Conservation (phyloP, 768 basidiomycete genomes). For the Hebeloma cylindrosporum region DNA sequence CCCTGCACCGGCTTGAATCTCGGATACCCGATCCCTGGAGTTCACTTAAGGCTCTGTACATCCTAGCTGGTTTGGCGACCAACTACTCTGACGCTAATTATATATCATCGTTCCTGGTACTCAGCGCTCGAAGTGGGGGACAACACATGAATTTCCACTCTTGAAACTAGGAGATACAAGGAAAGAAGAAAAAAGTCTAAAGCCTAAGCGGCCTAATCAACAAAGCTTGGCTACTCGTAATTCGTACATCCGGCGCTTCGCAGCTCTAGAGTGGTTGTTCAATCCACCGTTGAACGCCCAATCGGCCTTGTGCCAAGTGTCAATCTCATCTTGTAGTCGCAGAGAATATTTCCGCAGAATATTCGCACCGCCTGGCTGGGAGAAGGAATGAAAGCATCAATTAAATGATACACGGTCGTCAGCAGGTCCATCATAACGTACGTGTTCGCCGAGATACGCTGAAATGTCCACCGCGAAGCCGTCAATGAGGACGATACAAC, state of each 20-base stretch:
- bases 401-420: background rate
- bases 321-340: slow-evolving; percentile 11
- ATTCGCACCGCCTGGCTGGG: slow-evolving; percentile 61
- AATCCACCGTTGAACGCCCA: slow-evolving; percentile 72
- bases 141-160: no score
- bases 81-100: no score
- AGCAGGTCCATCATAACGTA: slow-evolving; percentile 39
- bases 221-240: slow-evolving; percentile 48
- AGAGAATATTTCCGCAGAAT: slow-evolving; percentile 54
- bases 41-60: no score
- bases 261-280: slow-evolving; percentile 69
- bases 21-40: no score
- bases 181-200: background rate
- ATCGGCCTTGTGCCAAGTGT: slow-evolving; percentile 42
- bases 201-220: slow-evolving; percentile 5
- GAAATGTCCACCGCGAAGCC: slow-evolving; percentile 64
- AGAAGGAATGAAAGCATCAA: slow-evolving; percentile 3
- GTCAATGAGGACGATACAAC: slow-evolving; percentile 56
- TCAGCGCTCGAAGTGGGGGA: no score
- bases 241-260: slow-evolving; percentile 47
- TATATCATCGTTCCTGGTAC: no score
- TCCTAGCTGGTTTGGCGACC: no score
- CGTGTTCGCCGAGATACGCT: slow-evolving; percentile 63
- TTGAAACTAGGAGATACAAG: background rate
- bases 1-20: no score